These are phyloP conservation scores for Lycium barbarum DNA, from an alignment of 257 asterid species.

Conservation along the genomic window DNA sequence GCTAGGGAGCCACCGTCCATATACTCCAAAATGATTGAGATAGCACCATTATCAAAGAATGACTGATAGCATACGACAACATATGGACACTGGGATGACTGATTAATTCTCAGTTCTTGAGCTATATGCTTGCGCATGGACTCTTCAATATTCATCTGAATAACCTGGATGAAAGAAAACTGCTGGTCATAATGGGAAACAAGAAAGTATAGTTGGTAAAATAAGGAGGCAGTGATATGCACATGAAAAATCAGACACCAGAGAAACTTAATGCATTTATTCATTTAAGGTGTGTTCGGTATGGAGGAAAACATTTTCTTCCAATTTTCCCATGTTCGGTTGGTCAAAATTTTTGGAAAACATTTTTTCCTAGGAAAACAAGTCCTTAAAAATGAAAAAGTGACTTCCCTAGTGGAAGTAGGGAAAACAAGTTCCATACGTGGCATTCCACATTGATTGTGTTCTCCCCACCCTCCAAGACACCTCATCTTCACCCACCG, in stretches of 20 bases:
- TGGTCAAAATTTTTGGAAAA: too few species aligned
- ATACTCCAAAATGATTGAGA: constrained; percentile 92
- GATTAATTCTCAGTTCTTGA: constrained; percentile 96
- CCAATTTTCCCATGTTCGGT: too few species aligned
- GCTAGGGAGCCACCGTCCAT: constrained; percentile 99
- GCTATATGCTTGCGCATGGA: constrained; percentile 81
- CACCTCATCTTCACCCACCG: too few species aligned
- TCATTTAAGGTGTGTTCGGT: not conserved
- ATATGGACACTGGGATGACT: constrained; percentile 90
- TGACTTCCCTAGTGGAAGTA: too few species aligned
- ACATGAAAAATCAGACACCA: too few species aligned
- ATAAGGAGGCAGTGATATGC: not conserved
- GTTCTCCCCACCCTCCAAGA: too few species aligned
- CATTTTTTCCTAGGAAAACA: too few species aligned
- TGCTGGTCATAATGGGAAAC: not conserved
- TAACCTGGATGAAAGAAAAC: constrained; percentile 62
- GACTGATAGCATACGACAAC: constrained; percentile 92
- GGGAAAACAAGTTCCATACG: too few species aligned
- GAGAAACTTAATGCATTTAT: not conserved
- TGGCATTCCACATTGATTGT: too few species aligned
- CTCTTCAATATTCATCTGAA: constrained; percentile 95
- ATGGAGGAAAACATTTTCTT: not conserved
- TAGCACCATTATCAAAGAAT: constrained; percentile 96
- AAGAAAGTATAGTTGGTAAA: not conserved
- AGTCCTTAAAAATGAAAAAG: too few species aligned